These are phyloP conservation scores for Cicer pinnatifidum DNA, from an alignment of 306 rosid species.

Conservation along the genomic window DNA sequence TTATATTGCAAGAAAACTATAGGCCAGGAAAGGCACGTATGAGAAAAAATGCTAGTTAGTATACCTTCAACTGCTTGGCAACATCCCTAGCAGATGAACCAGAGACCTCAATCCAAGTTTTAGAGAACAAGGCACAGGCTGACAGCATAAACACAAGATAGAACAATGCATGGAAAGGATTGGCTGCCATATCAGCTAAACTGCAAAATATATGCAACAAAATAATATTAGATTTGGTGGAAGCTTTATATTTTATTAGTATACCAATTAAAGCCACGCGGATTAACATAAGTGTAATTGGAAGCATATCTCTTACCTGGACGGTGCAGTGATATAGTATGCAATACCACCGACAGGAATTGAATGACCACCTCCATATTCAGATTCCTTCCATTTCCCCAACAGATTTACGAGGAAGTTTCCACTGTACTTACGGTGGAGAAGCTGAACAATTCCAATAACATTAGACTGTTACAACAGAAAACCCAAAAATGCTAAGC, in stretches of 20 bases:
- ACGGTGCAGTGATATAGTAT: slow-evolving; percentile 90
- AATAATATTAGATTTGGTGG: not conserved
- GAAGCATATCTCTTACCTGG: slow-evolving; percentile 62
- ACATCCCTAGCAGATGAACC: slow-evolving; percentile 97
- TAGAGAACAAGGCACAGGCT: slow-evolving; percentile 90
- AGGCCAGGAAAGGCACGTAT: not conserved
- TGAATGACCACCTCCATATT: slow-evolving; percentile 85
- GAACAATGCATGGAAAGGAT: slow-evolving; percentile 91
- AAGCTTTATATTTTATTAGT: not conserved
- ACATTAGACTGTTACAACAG: slow-evolving; percentile 22
- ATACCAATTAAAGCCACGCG: slow-evolving; percentile 8
- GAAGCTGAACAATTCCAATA: slow-evolving; percentile 56
- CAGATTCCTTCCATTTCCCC: slow-evolving; percentile 97
- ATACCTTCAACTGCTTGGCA: slow-evolving; percentile 91
- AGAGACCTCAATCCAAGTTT: slow-evolving; percentile 97
- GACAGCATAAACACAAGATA: slow-evolving; percentile 89
- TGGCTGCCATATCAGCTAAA: slow-evolving; percentile 97
- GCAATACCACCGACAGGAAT: slow-evolving; percentile 94
- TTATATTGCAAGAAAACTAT: slow-evolving; percentile 5
- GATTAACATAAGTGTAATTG: not conserved
- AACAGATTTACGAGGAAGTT: slow-evolving; percentile 83
- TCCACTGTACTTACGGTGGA: slow-evolving; percentile 83
- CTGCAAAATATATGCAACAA: slow-evolving; percentile 53
- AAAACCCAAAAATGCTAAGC: slow-evolving; percentile 22
- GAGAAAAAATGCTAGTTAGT: slow-evolving; percentile 15